Conservation (phyloP, 2,329 filamentous ascomycete species). For the Dryadomyces sulphureus region DNA sequence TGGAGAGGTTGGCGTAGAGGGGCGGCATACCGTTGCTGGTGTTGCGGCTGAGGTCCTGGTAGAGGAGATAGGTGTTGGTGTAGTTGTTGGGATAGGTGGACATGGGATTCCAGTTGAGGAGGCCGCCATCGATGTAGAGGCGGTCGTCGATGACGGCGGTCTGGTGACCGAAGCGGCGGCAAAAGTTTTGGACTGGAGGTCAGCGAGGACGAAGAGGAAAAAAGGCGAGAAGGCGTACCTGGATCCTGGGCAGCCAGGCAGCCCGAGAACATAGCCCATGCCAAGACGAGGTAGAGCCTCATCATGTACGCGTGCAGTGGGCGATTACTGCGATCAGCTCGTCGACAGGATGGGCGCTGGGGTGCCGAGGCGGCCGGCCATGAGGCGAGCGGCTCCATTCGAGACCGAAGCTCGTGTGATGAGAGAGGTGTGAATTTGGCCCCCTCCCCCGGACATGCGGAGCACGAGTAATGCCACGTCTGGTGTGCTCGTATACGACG, state of each 20-base stretch:
- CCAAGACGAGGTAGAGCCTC: background rate
- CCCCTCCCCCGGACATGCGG: no score
- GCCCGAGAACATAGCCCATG: background rate
- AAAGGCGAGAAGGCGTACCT: slow-evolving; percentile 2
- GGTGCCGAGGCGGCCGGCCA: no score
- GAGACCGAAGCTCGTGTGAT: no score
- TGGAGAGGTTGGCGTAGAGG: slow-evolving; percentile 41
- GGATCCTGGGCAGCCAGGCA: slow-evolving; percentile 4
- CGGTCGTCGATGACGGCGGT: slow-evolving; percentile 42
- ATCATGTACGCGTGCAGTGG: no score
- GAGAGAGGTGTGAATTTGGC: no score
- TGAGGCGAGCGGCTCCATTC: no score
- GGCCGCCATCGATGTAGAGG: slow-evolving; percentile 48
- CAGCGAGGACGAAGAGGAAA: background rate
- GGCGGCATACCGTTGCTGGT: slow-evolving; percentile 32
- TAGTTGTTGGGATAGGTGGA: slow-evolving; percentile 33
- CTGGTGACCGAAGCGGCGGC: slow-evolving; percentile 41
- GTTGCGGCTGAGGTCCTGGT: slow-evolving; percentile 36
- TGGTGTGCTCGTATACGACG: no score
- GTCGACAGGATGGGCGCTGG: no score
- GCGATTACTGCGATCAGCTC: no score
- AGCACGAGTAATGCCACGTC: no score
- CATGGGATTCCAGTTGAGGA: slow-evolving; percentile 38
- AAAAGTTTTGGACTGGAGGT: slow-evolving; percentile 30
- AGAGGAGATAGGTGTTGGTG: slow-evolving; percentile 41